phyloP scores from a whole-genome alignment of 2,329 filamentous ascomycete species.

The Rutstroemia sp. region DNA sequence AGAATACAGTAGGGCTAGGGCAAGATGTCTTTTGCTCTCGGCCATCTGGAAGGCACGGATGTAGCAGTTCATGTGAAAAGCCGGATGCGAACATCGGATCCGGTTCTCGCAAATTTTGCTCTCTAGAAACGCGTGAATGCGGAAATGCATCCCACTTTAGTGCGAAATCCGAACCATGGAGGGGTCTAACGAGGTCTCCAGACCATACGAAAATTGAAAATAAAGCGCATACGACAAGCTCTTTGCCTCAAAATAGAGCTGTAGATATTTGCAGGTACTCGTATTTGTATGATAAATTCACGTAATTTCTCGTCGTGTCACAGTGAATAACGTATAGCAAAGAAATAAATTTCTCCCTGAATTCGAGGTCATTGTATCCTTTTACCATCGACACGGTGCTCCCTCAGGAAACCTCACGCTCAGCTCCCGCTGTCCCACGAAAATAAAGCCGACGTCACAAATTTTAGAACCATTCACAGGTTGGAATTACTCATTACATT shows the following conservation, averaged over 20 bases:
- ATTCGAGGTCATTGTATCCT: too few species aligned
- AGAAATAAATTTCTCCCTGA: not conserved
- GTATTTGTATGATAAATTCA: too few species aligned
- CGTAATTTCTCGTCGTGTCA: too few species aligned
- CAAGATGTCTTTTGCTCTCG: too few species aligned
- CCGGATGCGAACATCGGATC: not conserved
- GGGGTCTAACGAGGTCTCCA: not conserved
- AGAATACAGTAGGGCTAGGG: too few species aligned
- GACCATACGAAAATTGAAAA: constrained; percentile 7
- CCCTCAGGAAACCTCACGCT: too few species aligned
- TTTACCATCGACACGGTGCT: too few species aligned
- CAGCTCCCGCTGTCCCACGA: not conserved
- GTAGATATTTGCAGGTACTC: too few species aligned
- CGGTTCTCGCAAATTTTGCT: not conserved
- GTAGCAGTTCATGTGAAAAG: not conserved
- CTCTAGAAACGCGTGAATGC: not conserved
- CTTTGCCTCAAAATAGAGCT: not conserved
- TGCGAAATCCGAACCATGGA: not conserved
- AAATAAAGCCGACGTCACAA: too few species aligned
- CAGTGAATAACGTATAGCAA: too few species aligned
- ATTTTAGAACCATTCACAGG: too few species aligned
- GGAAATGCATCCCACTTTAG: not conserved
- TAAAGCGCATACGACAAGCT: not conserved
- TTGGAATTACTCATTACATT: not conserved
- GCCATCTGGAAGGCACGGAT: not conserved